Base-by-base conservation (phyloP, 768 basidiomycete species). In the Psilocybe subaeruginosa region DNA sequence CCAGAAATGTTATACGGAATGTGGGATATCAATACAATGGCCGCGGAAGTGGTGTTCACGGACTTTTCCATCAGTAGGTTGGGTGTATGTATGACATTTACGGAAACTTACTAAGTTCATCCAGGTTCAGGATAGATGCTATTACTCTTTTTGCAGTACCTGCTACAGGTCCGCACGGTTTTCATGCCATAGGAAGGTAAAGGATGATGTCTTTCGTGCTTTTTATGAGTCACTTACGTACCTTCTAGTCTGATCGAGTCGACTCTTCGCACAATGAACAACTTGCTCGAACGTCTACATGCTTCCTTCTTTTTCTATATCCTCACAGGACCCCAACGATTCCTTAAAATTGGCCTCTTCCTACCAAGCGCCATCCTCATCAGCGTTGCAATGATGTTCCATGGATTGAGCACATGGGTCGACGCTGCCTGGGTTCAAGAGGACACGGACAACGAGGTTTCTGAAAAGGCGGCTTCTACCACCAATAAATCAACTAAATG, bases 251-350 rank as follows among this genome's bases (percentile, higher is more conserved):
- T 90, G 48, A 70, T 95, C 39, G 97, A 99, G 76, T 95, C 94
- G 1, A 88, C 91, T 12, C 81, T 97, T 33, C 85, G 96, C 60
- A 92, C 95, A 12, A 85, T 88, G 71, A 98, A 97, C 75, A 99
- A 99, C 70, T 83, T 99, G 5, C 82, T 98, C 17, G 97, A 99
- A 71, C 88, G 97, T 14, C 85, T 99, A 19, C 97, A 99, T 72
- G 96, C 96, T 1, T 99, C 97, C 0, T 96, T 97, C 76, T 98
- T 99, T 80, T 95, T 99, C 78, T 99, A 96, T 76, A 80, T 99
- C 62, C 76, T 94, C 61, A 83, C 90, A 12, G 77, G 73, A 19
- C 76, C 80, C 2, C 75, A 79, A 39, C 82, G 80, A 1, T 97
- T 97, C 76, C 83, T 94, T 66, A 92, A 96, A 71, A 94, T 99